Base-by-base conservation (phyloP, 1,139 yeast species). In the Candida labiduridarum region DNA sequence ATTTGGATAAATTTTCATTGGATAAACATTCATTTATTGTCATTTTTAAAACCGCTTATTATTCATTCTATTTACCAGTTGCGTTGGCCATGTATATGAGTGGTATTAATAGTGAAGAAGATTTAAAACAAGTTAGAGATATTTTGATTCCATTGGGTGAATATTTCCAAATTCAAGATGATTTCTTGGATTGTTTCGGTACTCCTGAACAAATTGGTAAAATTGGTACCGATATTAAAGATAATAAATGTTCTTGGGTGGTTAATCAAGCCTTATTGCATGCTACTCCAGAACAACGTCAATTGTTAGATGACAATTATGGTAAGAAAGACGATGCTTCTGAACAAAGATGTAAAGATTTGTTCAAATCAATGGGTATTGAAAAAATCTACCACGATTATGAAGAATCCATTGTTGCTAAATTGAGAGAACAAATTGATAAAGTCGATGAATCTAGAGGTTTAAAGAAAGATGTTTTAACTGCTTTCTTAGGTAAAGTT, bases 131-230 rank as follows among this genome's bases (percentile, higher is more conserved):
- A 75, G 97, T 91, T 16, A 81, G 79, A 57, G 95, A 89, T 60
- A 84, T 95, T 46, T 81, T 95, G 69, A 85, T 95, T 57, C 98
- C 98, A 52, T 82, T 94, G 60, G 99, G 99, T 53, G 97, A 95
- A 72, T 95, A 95, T 70, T 95, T 95, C 87, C 99, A 95, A 76
- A 90, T 95, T 61, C 99, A 95, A 75, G 99, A 95, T 67, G 99
- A 95, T 71, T 95, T 78, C 75, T 83, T 95, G 62, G 99, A 95
- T 71, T 90, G 97, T 72, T 95, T 89, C 66, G 99, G 99, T 56
- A 91, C 95, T 60, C 97, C 99, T 45, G 96, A 89, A 66, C 92
- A 92, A 64, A 94, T 94, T 66, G 99, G 99, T 56, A 95, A 95
- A 79, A 90, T 95, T 59, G 99, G 99, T 59, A 95, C 99, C 52